Evolutionary conservation across 1,284 basidiomycete species (phyloP).

Genomic region (Ceratobasidium sp.): DNA sequence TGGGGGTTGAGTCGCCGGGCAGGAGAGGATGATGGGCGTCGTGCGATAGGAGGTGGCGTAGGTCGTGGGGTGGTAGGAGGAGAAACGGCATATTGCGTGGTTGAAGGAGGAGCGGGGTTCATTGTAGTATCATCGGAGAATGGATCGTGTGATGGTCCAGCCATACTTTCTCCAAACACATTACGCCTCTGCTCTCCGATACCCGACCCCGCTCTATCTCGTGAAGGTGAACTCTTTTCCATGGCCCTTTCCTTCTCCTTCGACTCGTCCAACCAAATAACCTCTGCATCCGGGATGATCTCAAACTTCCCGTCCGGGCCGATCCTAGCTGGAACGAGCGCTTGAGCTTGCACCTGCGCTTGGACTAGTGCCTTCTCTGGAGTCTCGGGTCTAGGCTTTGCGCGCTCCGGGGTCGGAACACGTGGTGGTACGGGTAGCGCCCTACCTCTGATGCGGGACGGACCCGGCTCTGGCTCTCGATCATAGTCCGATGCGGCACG

Average conservation of each 20-base stretch:
- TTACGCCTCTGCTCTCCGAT: background rate
- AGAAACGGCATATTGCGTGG: background rate
- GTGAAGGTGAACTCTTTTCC: background rate
- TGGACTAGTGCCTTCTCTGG: background rate
- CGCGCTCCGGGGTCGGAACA: conserved; percentile 6
- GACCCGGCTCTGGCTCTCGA: background rate
- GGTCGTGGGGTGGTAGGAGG: background rate
- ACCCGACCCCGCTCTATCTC: background rate
- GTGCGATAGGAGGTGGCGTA: background rate
- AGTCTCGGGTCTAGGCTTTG: conserved; percentile 5
- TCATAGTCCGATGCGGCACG: no score
- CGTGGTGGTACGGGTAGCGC: conserved; percentile 10
- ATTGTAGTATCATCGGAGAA: background rate
- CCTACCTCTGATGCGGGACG: background rate
- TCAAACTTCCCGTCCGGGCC: conserved; percentile 33
- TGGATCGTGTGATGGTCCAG: conserved; percentile 12
- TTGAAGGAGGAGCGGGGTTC: no score
- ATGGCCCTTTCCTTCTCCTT: background rate
- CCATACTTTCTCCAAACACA: background rate
- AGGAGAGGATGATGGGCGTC: background rate
- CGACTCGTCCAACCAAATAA: conserved; percentile 36
- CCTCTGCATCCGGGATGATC: conserved; percentile 38
- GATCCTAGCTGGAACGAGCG: conserved; percentile 42
- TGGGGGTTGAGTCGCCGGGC: background rate
- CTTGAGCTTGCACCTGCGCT: conserved; percentile 14